These are phyloP conservation scores for Globisporangium cystogenes DNA, from an alignment of 352 stramenopile species.

Conservation along the genomic window DNA sequence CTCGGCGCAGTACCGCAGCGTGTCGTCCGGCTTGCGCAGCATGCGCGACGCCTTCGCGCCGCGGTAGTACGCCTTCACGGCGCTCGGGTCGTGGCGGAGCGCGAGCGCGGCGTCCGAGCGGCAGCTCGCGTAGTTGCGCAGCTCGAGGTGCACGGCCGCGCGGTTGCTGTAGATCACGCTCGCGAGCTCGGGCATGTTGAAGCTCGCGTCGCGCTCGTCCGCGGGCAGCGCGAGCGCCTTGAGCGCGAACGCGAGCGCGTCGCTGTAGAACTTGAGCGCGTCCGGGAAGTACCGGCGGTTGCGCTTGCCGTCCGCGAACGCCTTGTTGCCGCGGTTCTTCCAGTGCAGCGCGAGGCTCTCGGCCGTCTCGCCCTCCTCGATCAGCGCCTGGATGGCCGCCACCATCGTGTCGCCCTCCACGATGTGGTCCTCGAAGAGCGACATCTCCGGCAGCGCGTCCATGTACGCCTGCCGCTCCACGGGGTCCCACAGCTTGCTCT, in stretches of 20 bases:
- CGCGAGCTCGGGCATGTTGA: constrained; percentile 66
- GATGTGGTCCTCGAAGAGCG: constrained; percentile 85
- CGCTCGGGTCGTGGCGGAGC: constrained; percentile 59
- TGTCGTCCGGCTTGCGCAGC: constrained; percentile 74
- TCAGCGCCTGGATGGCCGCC: constrained; percentile 80
- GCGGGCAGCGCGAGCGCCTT: constrained; percentile 67
- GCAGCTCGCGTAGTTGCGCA: constrained; percentile 85
- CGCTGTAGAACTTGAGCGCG: constrained; percentile 75
- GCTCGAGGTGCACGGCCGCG: constrained; percentile 72
- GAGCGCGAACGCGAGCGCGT: constrained; percentile 68
- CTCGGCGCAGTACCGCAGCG: constrained; percentile 75
- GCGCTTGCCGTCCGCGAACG: constrained; percentile 72
- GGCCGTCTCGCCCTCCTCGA: constrained; percentile 82
- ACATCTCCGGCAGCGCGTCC: constrained; percentile 81
- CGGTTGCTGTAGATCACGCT: constrained; percentile 79
- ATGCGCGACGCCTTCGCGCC: constrained; percentile 76
- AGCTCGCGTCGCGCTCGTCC: constrained; percentile 49
- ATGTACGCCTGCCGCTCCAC: constrained; percentile 78
- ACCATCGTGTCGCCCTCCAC: constrained; percentile 85
- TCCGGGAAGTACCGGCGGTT: constrained; percentile 70
- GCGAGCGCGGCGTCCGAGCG: constrained; percentile 73
- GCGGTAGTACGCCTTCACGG: constrained; percentile 84
- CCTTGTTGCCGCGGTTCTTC: constrained; percentile 88
- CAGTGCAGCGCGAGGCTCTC: constrained; percentile 82
- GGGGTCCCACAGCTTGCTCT: constrained; percentile 84